A percentile compares a stretch with the other conserved stretches of the same genome.
Conservation (phyloP, 352 stramenopile species). For the Phytophthora chlamydospora region DNA sequence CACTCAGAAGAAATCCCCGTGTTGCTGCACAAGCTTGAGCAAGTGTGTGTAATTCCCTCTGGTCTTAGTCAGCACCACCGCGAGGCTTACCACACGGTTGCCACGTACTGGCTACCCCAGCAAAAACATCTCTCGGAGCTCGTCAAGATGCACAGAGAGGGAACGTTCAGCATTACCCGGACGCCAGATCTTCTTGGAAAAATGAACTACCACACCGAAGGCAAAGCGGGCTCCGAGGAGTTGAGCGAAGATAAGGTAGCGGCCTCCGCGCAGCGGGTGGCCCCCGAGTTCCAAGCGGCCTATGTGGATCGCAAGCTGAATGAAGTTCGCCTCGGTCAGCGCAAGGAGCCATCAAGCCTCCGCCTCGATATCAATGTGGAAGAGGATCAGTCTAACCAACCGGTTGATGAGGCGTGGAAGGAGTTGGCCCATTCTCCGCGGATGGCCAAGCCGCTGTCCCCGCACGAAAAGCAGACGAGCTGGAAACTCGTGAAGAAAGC, state of each 20-base stretch:
- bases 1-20: conserved; percentile 69
- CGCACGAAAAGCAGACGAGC: conserved; percentile 60
- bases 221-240: conserved; percentile 52
- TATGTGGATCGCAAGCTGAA: conserved; percentile 59
- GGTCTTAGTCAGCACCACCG: conserved; percentile 49
- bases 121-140: conserved; percentile 62
- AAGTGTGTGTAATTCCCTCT: conserved; percentile 61
- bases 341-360: conserved; percentile 55
- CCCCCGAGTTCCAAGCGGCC: conserved; percentile 42
- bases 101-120: conserved; percentile 63
- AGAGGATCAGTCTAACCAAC: conserved; percentile 24
- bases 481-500: conserved; percentile 57
- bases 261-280: conserved; percentile 26
- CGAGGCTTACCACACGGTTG: conserved; percentile 72
- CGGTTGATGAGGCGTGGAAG: conserved; percentile 48
- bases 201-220: conserved; percentile 77
- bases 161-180: conserved; percentile 78
- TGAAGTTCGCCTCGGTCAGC: conserved; percentile 65
- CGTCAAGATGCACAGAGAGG: conserved; percentile 78
- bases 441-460: conserved; percentile 50
- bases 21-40: conserved; percentile 66
- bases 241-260: conserved; percentile 48
- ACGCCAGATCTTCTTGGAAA: conserved; percentile 67
- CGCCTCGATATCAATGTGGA: conserved; percentile 38
- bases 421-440: conserved; percentile 62